Conservation (phyloP, 306 rosid species). For the Fragaria iinumae region DNA sequence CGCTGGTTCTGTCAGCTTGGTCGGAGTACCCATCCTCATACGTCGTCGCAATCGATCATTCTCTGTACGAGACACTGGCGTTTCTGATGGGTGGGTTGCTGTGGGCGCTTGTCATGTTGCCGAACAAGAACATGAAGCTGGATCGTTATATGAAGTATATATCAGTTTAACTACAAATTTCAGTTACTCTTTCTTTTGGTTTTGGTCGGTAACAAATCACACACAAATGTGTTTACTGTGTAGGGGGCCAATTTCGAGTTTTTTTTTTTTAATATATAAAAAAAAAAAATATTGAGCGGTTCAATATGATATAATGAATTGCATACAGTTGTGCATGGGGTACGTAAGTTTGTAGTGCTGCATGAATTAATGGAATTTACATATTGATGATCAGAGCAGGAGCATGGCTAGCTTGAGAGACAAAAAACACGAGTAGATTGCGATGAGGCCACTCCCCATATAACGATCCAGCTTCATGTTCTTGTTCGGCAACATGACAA, state of each 20-base stretch:
- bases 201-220: no score
- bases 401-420: slow-evolving; percentile 45
- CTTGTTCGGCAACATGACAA: slow-evolving; percentile 58
- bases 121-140: slow-evolving; percentile 55
- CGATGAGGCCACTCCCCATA: slow-evolving; percentile 58
- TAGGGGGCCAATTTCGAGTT: no score
- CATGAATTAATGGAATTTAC: no score
- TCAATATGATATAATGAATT: no score
- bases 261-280: no score
- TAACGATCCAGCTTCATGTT: slow-evolving; percentile 59
- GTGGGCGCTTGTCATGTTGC: slow-evolving; percentile 74
- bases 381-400: slow-evolving; percentile 14
- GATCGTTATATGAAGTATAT: slow-evolving; percentile 40
- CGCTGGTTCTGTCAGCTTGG: slow-evolving; percentile 55
- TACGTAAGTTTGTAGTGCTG: no score
- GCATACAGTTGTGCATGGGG: no score
- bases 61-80: slow-evolving; percentile 46
- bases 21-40: slow-evolving; percentile 41
- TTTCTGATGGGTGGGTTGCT: slow-evolving; percentile 59
- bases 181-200: no score
- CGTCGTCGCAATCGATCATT: slow-evolving; percentile 44
- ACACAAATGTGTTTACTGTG: no score
- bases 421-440: slow-evolving; percentile 60
- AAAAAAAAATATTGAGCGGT: no score
- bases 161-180: no score